Evolutionary conservation across 768 basidiomycete genomes (phyloP), one percentile per base, ranked within the genome.

Genomic region (Psilocybe azurescens): DNA sequence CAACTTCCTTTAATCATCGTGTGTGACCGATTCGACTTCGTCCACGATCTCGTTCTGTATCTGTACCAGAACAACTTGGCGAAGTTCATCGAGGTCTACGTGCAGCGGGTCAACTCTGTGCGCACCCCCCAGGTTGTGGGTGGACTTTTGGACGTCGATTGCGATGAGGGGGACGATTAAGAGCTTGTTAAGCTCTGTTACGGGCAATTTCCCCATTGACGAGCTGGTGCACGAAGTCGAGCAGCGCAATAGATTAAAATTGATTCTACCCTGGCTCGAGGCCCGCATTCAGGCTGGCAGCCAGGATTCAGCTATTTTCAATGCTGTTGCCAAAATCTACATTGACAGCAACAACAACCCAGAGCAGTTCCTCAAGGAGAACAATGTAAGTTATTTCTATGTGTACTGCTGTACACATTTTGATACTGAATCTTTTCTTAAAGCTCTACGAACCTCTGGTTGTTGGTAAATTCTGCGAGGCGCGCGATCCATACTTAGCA

Each of bases 31-130:
- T 99, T 99, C 83, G 97, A 97, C 83, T 99, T 98, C 70, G 97
- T 99, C 10, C 97, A 99, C 74, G 97, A 99, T 72, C 89, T 99
- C 63, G 97, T 99, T 48, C 87, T 99, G 24, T 99, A 99, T 76
- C 85, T 99, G 20, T 99, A 99, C 78, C 97, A 99, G 79, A 98
- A 99, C 73, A 93, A 94, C 46, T 87, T 98, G 54, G 90, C 88
- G 58, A 94, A 94, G 79, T 97, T 97, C 79, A 99, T 99, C 77
- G 97, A 99, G 80, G 95, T 99, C n/a, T 99, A 99, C 75, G 97
- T 99, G 5, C 96, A 98, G 72, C 89, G 94, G 8, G 97, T 99
- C 77, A 99, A 99, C 81, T 95, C 97, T 32, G 89, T 94, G 55
- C 86, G 97, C 57, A 97, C 97, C 8, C 97, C 97, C 28, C 96